A percentile compares a stretch with the other conserved stretches of the same genome.
Evolutionary conservation across 2,329 filamentous ascomycete species (phyloP).

Genomic region (Catunica adiposa): DNA sequence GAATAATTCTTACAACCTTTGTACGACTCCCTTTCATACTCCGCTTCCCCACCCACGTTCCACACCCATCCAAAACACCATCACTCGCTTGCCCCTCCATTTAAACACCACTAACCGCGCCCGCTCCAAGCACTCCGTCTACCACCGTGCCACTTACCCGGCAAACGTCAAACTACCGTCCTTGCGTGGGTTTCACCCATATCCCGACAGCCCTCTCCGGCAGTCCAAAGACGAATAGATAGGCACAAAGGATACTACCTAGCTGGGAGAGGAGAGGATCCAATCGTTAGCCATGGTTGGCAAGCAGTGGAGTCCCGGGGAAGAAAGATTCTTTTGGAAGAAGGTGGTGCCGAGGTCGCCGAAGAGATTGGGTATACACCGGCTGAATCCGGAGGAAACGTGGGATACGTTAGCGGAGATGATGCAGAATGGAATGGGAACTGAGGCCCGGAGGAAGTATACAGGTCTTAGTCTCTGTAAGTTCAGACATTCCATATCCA

Average conservation of each 20-base stretch:
- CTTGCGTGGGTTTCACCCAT: too few species aligned
- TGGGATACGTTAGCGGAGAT: slow-evolving; percentile 25
- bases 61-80: neutral
- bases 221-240: too few species aligned
- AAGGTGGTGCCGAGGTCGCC: slow-evolving; percentile 23
- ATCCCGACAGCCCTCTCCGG: too few species aligned
- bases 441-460: slow-evolving; percentile 24
- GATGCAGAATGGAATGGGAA: slow-evolving; percentile 25
- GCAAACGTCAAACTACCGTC: too few species aligned
- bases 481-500: slow-evolving; percentile 16
- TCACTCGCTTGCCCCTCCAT: neutral
- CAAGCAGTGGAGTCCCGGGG: slow-evolving; percentile 31
- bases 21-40: neutral
- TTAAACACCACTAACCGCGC: neutral
- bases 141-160: too few species aligned
- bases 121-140: too few species aligned
- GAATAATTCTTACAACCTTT: too few species aligned
- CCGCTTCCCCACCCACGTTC: neutral
- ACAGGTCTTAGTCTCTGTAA: slow-evolving; percentile 26
- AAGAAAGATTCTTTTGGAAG: slow-evolving; percentile 35
- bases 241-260: too few species aligned
- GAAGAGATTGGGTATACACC: slow-evolving; percentile 19
- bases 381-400: slow-evolving; percentile 18
- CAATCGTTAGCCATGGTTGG: slow-evolving; percentile 28
- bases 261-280: too few species aligned